Evolutionary conservation across 2,329 filamentous ascomycete genomes (phyloP), one percentile per base, ranked within the genome.

Genomic region (Acarospora socialis): DNA sequence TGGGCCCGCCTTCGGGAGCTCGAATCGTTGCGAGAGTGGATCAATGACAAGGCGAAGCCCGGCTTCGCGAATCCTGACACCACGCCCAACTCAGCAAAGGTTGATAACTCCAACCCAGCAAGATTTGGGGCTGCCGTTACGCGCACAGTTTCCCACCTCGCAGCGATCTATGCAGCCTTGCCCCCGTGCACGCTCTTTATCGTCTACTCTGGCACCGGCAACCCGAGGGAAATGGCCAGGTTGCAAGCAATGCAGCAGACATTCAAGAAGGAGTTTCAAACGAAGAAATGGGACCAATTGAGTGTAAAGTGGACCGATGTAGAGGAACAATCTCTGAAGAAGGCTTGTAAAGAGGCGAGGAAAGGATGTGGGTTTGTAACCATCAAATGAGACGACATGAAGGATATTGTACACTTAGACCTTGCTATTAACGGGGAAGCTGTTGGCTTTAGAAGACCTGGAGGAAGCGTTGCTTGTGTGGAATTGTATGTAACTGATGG

Each of bases 281-380:
- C 63, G 13, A 68, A 67, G 51, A 74, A 73, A 35, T 77, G 72
- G 72, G 66, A 76, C 47, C 57, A 75, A 37, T 45, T 77, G 40
- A 68, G 55, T 30, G 67, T 76, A 21, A 65, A 71, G 44, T 77
- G 73, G 73, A 75, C 72, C 13, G 72, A 77, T 52, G 58, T 55
- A 3, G 73, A 77, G 46, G 67, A 73, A 41, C 70, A 75, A 49
- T 64, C 61, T 25, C 47, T 77, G 32, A 65, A 65, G 41, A 55
- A 50, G 35, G 72, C 72, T 2, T 69, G 65, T 44, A 60, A 66
- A 43, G 57, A 53, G 34, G 72, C 72, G 3, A 63, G 71, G 33
- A 59, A 63, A 32, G 71, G 73, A 0, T 57, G 72, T 36, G 71
- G 66, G 1, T 70, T 77, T 40, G 57, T 76, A 43, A 59, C 58